Conservation (phyloP, 306 rosid species). For the Mimosa bimucronata region DNA sequence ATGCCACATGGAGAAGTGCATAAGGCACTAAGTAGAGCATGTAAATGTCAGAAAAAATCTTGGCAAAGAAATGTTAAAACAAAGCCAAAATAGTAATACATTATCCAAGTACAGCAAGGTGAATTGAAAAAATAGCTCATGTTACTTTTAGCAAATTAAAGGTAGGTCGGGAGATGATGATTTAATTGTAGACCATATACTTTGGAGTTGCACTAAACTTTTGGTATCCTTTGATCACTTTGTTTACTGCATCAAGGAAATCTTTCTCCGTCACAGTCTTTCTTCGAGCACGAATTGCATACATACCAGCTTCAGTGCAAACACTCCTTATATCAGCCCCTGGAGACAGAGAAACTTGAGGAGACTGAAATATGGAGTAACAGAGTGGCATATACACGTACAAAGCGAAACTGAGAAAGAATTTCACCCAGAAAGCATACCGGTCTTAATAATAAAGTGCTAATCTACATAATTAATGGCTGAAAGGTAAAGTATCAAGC, state of each 20-base stretch:
- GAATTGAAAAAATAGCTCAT: constrained; percentile 15
- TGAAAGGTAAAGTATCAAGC: background rate
- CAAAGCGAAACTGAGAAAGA: background rate
- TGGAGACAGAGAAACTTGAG: constrained; percentile 34
- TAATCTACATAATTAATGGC: background rate
- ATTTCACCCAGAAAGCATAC: constrained; percentile 9
- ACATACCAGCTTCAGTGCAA: constrained; percentile 95
- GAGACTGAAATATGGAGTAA: constrained; percentile 14
- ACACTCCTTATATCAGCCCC: constrained; percentile 94
- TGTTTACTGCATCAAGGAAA: constrained; percentile 89
- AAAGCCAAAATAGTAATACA: background rate
- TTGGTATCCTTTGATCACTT: constrained; percentile 90
- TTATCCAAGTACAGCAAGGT: constrained; percentile 7
- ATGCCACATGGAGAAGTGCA: background rate
- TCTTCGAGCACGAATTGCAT: constrained; percentile 85
- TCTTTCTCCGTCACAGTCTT: constrained; percentile 91
- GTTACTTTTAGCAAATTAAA: background rate
- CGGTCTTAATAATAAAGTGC: background rate
- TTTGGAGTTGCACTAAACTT: constrained; percentile 94
- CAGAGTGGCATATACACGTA: background rate
- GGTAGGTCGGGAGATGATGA: background rate
- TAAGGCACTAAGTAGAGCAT: no score
- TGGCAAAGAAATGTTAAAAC: constrained; percentile 8
- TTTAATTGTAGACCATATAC: constrained; percentile 88
- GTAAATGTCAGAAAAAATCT: background rate